phyloP scores from a whole-genome alignment of 306 rosid genomes.

The Cicer pinnatifidum region DNA sequence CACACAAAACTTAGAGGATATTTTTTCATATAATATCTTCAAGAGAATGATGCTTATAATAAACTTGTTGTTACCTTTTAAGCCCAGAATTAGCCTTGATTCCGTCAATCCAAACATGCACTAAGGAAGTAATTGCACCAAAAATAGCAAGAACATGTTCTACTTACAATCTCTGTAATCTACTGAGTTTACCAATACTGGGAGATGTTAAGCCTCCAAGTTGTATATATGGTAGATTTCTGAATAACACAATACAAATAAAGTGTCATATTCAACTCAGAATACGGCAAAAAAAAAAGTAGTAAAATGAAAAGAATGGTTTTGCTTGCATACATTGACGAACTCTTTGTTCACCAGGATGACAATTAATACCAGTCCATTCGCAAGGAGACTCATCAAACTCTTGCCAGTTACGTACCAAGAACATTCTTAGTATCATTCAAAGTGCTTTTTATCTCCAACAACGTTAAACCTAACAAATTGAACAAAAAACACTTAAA shows the following conservation, averaged over 20 bases:
- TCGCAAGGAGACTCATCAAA: constrained; percentile 79
- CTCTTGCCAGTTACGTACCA: constrained; percentile 61
- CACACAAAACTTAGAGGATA: no score
- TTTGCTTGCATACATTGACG: constrained; percentile 63
- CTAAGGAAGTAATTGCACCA: neutral
- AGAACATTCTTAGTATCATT: constrained; percentile 76
- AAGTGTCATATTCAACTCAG: constrained; percentile 31
- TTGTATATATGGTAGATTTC: constrained; percentile 61
- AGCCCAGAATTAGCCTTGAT: no score
- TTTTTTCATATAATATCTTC: no score
- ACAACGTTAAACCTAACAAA: constrained; percentile 67
- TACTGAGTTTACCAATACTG: constrained; percentile 87
- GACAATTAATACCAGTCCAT: constrained; percentile 94
- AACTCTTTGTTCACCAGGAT: constrained; percentile 74
- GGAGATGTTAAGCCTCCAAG: constrained; percentile 90
- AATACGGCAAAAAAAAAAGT: neutral
- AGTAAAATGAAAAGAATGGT: constrained; percentile 25
- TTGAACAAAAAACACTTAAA: constrained; percentile 23
- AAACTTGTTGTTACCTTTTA: no score
- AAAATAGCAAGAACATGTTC: constrained; percentile 15
- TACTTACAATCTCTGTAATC: constrained; percentile 90
- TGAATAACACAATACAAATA: neutral
- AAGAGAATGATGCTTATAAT: no score
- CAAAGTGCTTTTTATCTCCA: constrained; percentile 71
- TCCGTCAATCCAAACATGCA: no score